phyloP scores from a whole-genome alignment of 1,139 yeast species.

The Kodamaea derodonti region DNA sequence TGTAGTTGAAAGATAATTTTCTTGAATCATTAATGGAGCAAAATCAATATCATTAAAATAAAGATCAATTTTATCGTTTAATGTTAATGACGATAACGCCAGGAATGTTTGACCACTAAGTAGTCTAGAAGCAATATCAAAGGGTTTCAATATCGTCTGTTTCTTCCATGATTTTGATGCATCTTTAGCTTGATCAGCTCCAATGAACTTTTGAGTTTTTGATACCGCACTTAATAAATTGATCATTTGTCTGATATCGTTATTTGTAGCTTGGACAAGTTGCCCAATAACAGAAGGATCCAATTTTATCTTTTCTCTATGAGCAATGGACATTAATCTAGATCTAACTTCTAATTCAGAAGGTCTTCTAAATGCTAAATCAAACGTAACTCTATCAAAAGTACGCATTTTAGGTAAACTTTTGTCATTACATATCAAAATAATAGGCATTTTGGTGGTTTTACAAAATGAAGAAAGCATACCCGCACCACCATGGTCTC shows the following conservation, averaged over 20 bases:
- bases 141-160: constrained; percentile 86
- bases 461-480: constrained; percentile 86
- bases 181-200: constrained; percentile 44
- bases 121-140: constrained; percentile 77
- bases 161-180: constrained; percentile 79
- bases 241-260: constrained; percentile 93
- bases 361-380: constrained; percentile 85
- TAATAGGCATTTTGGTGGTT: constrained; percentile 83
- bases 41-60: constrained; percentile 95
- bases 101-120: constrained; percentile 62
- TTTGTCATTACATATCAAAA: constrained; percentile 90
- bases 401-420: constrained; percentile 94
- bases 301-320: constrained; percentile 73
- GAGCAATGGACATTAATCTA: constrained; percentile 87
- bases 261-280: constrained; percentile 77
- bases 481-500: constrained; percentile 98
- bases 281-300: constrained; percentile 82
- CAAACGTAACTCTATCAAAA: constrained; percentile 81
- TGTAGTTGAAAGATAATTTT: constrained; percentile 70
- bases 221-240: constrained; percentile 84
- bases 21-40: constrained; percentile 94
- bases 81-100: constrained; percentile 47
- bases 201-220: constrained; percentile 61
- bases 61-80: constrained; percentile 82
- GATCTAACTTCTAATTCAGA: constrained; percentile 76